A percentile compares a stretch with the other conserved stretches of the same genome.
phyloP scores from a whole-genome alignment of 1,284 basidiomycete species.

The Rhodotorula glutinis region DNA sequence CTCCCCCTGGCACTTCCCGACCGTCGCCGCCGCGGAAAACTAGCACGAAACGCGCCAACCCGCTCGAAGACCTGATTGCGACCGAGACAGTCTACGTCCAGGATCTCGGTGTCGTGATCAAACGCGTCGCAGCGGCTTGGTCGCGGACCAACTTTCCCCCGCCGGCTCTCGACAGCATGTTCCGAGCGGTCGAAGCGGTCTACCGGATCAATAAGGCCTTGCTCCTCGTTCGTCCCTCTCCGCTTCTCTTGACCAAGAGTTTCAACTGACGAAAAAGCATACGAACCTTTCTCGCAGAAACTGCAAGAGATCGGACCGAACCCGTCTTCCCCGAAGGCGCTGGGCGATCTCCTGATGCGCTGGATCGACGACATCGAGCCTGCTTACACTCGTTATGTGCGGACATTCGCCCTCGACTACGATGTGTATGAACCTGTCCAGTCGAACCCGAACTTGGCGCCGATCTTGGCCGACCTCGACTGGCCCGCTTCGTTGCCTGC shows the following conservation, averaged over 20 bases:
- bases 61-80: slow-evolving; percentile 85
- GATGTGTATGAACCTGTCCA: slow-evolving; percentile 77
- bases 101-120: slow-evolving; percentile 80
- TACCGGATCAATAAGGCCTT: slow-evolving; percentile 87
- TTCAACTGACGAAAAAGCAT: too few relatives aligned
- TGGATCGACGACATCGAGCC: slow-evolving; percentile 90
- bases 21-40: not conserved
- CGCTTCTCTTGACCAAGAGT: too few relatives aligned
- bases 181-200: slow-evolving; percentile 83
- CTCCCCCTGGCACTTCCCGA: not conserved
- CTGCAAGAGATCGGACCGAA: slow-evolving; percentile 90
- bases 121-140: slow-evolving; percentile 97
- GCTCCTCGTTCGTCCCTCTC: slow-evolving; percentile 65
- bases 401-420: slow-evolving; percentile 71
- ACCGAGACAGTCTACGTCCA: slow-evolving; percentile 94
- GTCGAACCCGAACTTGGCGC: slow-evolving; percentile 66
- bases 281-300: slow-evolving; percentile 60
- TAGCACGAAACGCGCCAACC: slow-evolving; percentile 56
- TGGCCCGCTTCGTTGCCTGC: slow-evolving; percentile 53
- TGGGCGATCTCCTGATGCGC: slow-evolving; percentile 93
- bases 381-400: slow-evolving; percentile 79
- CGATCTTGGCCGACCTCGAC: slow-evolving; percentile 70
- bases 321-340: slow-evolving; percentile 87
- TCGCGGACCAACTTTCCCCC: slow-evolving; percentile 91
- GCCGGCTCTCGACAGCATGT: slow-evolving; percentile 85